phyloP scores from a whole-genome alignment of 2,329 filamentous ascomycete genomes.

The Epichloe hybrida region DNA sequence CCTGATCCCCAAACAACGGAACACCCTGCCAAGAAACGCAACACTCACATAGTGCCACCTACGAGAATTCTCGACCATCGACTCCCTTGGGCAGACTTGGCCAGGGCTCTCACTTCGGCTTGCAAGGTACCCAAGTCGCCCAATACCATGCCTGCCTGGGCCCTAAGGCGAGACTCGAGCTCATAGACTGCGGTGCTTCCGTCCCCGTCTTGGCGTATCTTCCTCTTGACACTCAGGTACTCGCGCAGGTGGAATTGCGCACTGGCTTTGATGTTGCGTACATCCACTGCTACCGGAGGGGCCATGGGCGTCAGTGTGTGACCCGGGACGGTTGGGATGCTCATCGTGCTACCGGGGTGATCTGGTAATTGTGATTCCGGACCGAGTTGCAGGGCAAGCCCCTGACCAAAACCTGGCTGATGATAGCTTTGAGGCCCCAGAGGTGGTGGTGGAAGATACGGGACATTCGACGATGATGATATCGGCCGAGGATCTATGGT shows the following conservation, averaged over 20 bases:
- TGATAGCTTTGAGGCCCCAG: background rate
- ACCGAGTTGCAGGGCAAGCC: slow-evolving; percentile 9
- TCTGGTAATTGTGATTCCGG: slow-evolving; percentile 12
- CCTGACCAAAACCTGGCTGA: background rate
- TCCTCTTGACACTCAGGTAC: slow-evolving; percentile 20
- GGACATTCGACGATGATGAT: slow-evolving; percentile 10
- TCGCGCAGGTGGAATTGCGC: slow-evolving; percentile 24
- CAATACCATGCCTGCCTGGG: slow-evolving; percentile 28
- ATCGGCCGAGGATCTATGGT: slow-evolving; percentile 16
- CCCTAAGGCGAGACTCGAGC: slow-evolving; percentile 29
- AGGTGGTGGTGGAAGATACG: slow-evolving; percentile 8
- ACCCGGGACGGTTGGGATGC: slow-evolving; percentile 9
- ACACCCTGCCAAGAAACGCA: background rate
- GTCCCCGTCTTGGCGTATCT: slow-evolving; percentile 15
- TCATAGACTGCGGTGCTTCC: slow-evolving; percentile 18
- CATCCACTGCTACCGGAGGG: slow-evolving; percentile 14
- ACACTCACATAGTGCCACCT: slow-evolving; percentile 36
- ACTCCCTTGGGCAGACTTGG: slow-evolving; percentile 30
- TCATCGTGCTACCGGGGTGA: slow-evolving; percentile 10
- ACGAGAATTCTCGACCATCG: slow-evolving; percentile 40
- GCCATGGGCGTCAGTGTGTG: slow-evolving; percentile 10
- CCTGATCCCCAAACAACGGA: background rate
- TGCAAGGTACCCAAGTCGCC: slow-evolving; percentile 31
- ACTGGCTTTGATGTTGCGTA: slow-evolving; percentile 17
- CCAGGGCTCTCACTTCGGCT: slow-evolving; percentile 28